phyloP scores from a whole-genome alignment of 2,329 filamentous ascomycete species.

The Alternaria gaisen region DNA sequence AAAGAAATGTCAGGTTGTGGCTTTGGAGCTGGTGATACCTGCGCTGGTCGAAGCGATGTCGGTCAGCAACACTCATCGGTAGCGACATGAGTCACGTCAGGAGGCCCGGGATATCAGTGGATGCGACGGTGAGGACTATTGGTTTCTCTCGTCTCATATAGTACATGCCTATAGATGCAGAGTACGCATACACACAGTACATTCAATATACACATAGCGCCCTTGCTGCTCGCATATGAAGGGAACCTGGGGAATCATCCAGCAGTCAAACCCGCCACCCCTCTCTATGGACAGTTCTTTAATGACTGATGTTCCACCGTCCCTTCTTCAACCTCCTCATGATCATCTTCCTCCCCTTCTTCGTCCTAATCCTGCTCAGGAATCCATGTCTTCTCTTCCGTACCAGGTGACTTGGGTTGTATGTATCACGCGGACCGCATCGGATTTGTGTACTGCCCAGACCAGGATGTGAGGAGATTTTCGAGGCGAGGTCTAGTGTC shows the following conservation, averaged over 20 bases:
- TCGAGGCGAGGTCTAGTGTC: slow-evolving; percentile 47
- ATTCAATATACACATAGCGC: slow-evolving; percentile 18
- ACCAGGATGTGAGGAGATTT: slow-evolving; percentile 49
- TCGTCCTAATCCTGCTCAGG: slow-evolving; percentile 61
- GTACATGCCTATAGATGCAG: neutral
- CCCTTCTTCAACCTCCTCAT: slow-evolving; percentile 64
- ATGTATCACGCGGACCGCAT: slow-evolving; percentile 63
- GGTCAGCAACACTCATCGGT: neutral
- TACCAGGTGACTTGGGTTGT: slow-evolving; percentile 66
- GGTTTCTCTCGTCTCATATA: neutral
- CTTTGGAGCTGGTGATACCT: neutral
- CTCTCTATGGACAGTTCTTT: neutral
- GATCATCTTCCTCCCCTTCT: slow-evolving; percentile 63
- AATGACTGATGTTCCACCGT: slow-evolving; percentile 53
- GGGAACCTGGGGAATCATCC: neutral
- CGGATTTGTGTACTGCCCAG: slow-evolving; percentile 54
- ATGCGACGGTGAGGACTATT: no score
- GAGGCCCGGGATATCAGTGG: neutral
- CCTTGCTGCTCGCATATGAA: neutral
- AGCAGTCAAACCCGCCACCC: neutral
- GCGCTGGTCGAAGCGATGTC: neutral
- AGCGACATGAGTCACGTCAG: neutral
- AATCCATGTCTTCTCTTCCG: slow-evolving; percentile 71
- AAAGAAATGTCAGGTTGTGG: neutral
- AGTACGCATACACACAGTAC: slow-evolving; percentile 20